Percentiles rank a stretch among this genome's conserved stretches.
Conservation (phyloP, 1,139 yeast species). For the Yamadazyma pseudoaaseri region DNA sequence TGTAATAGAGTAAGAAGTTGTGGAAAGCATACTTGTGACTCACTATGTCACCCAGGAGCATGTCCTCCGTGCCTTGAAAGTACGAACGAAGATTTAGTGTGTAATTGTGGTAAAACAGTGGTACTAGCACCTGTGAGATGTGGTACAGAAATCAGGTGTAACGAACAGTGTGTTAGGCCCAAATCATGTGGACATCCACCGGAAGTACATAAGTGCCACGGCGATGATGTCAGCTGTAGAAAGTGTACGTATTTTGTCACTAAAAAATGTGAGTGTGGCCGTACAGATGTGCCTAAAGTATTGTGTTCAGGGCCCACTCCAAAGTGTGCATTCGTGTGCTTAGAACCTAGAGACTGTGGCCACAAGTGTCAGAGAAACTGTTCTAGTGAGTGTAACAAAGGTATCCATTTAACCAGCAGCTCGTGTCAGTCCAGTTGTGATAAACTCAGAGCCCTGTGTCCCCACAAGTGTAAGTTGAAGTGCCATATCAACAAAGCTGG, state of each 20-base stretch:
- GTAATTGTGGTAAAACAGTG: constrained; percentile 83
- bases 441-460: constrained; percentile 51
- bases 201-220: constrained; percentile 77
- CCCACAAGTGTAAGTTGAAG: constrained; percentile 57
- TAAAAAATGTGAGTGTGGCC: constrained; percentile 73
- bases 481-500: constrained; percentile 62
- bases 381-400: constrained; percentile 35
- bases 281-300: constrained; percentile 56
- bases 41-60: constrained; percentile 80
- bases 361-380: constrained; percentile 70
- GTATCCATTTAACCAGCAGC: constrained; percentile 29
- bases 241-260: constrained; percentile 70
- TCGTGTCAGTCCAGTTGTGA: constrained; percentile 59
- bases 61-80: constrained; percentile 87
- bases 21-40: constrained; percentile 70
- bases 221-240: constrained; percentile 62
- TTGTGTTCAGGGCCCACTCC: constrained; percentile 70
- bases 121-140: constrained; percentile 87
- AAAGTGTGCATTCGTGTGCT: constrained; percentile 73
- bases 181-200: constrained; percentile 74
- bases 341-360: constrained; percentile 57
- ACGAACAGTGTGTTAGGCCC: constrained; percentile 61
- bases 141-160: constrained; percentile 74
- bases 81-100: constrained; percentile 73
- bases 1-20: constrained; percentile 71